Evolutionary conservation across 345 rosid genomes (phyloP), one percentile per base, ranked within the genome.

Genomic region (Hibiscus mutabilis): DNA sequence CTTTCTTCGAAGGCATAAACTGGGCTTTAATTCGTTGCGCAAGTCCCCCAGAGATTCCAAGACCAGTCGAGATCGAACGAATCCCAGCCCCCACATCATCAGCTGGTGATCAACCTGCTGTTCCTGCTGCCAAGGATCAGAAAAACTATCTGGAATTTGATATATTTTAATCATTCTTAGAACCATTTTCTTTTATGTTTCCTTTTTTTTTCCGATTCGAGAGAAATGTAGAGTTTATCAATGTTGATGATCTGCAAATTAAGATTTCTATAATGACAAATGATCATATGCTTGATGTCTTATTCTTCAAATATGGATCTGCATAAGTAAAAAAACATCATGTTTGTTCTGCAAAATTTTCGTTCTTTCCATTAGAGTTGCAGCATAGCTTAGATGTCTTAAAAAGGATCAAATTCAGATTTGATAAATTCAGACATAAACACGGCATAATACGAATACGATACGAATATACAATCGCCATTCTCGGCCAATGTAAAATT

Each of bases 1-100:
- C 81, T 35, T 91, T 89, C 88, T 91, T 88, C 70, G 93, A 89
- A 84, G 96, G 96, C 19, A 87, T 91, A 44, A 91, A 91, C 21
- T 89, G 96, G 97, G 93, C 97, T 15, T 60, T 91, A 67, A 88
- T 88, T 27, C 84, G 97, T 12, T 91, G 96, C 70, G 90, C 86
- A 2, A 91, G 87, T 52, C 97, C 97, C 7, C 96, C 93, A 0
- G 95, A 89, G 75, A 76, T 91, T 61, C 96, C 96, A 18, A 91
- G 79, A 79, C 88, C 93, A 16, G 80, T 83, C 2, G 89, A 85
- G 76, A 81, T 88, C 10, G 93, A 84, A 68, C 84, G 66, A 4
- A 63, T 74, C 22, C 83, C 74, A 14, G 70, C 63, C 73, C 70
- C 83, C 22, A 70, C 85, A 4, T 58, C 86, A 67, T 81, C 93